Evolutionary conservation across 495 filamentous ascomycete species (phyloP).

Genomic region (Baudoinia panamericana): DNA sequence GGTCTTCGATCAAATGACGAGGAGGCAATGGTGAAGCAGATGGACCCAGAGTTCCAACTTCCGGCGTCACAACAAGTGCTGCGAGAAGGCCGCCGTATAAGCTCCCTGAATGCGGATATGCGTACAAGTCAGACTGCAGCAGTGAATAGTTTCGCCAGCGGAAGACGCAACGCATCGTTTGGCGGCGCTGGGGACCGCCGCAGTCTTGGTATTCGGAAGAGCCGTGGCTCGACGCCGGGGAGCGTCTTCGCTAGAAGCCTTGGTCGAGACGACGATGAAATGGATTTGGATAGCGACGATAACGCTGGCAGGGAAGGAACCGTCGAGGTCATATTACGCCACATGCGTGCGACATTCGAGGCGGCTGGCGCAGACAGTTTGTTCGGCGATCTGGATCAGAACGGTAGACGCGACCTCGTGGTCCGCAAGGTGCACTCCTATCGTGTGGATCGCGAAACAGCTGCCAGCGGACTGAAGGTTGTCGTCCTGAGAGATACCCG

Average conservation of each 20-base stretch:
- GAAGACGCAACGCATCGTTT: slow-evolving; percentile 55
- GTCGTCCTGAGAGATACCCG: slow-evolving; percentile 1
- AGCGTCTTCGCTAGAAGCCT: slow-evolving; percentile 20
- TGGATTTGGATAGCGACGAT: slow-evolving; percentile 12
- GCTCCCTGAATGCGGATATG: slow-evolving; percentile 82
- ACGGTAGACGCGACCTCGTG: slow-evolving; percentile 12
- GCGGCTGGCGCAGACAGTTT: slow-evolving; percentile 17
- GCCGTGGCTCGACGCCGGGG: slow-evolving; percentile 27
- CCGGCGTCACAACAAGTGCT: slow-evolving; percentile 45
- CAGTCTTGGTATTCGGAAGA: slow-evolving; percentile 27
- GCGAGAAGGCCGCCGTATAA: slow-evolving; percentile 73
- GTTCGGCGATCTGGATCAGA: slow-evolving; percentile 8
- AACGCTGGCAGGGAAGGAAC: slow-evolving; percentile 9
- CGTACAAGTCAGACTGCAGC: slow-evolving; percentile 36
- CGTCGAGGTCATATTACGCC: slow-evolving; percentile 9
- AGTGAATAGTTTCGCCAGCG: slow-evolving; percentile 30
- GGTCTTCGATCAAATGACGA: slow-evolving; percentile 28
- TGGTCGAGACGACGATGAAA: slow-evolving; percentile 14
- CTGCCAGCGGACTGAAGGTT: slow-evolving; percentile 1
- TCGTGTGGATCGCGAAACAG: background rate
- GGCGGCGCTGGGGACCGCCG: slow-evolving; percentile 47
- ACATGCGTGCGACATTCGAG: slow-evolving; percentile 15
- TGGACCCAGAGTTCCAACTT: slow-evolving; percentile 63
- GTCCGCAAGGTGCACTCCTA: slow-evolving; percentile 17
- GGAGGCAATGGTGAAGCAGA: slow-evolving; percentile 52